Evolutionary conservation across 371 early-diverging fungal species (phyloP), one percentile per base, ranked within the genome.

Genomic region (Apophysomyces variabilis): DNA sequence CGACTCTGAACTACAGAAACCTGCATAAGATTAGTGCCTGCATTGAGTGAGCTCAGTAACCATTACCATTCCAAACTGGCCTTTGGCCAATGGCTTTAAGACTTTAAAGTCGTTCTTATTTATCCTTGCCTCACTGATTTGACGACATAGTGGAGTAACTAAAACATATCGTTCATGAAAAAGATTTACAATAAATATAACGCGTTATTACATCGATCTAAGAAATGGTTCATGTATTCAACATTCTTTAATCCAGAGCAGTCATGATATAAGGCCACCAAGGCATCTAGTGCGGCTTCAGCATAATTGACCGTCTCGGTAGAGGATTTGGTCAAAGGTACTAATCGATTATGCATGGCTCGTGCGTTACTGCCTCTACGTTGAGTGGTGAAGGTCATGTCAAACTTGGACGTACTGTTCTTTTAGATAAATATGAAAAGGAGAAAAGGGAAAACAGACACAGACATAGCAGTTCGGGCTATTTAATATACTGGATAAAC

Each of bases 51-150:
- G 66, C 37, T 67, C 62, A 12, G 36, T 2, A 38, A 38, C 21
- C 56, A 66, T 69, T 67, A 93, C 98, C 75, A 87, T 93, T 44
- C 96, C 97, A 74, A 94, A 96, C 44, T 94, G 95, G 3, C 99
- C 98, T 57, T 92, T 89, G 3, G 96, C 96, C 16, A 99, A 82
- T 9, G 90, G 92, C 69, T 92, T 88, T 32, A 97, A 76, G 38
- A 92, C 81, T 71, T 93, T 92, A 85, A 95, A 99, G 77, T 97
- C 96, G 50, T 85, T 75, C 62, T 90, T 89, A 76, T 92, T 90
- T 60, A 93, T 71, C 18, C 95, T 83, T 57, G 86, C 66, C 12
- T 69, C 64, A 63, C 87, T 87, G n/a, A 93, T 68, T 32, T 77
- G 76, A 5, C 67, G 69, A 8, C 87, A 87, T 5, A 86, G 62